Conservation (phyloP, 306 rosid species). For the Dryas drummondii region DNA sequence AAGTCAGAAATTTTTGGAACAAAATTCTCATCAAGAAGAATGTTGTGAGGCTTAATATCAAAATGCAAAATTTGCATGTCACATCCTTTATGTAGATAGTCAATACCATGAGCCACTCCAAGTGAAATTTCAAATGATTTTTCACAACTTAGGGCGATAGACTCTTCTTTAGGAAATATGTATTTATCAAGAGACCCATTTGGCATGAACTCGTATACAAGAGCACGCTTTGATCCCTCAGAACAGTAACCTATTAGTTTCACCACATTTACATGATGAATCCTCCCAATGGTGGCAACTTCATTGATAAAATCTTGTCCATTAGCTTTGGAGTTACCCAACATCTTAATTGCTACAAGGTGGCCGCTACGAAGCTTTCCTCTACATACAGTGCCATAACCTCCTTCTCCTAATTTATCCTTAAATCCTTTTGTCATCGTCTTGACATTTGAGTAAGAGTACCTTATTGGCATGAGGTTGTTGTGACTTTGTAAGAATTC, state of each 20-base stretch:
- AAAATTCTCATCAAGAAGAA: conserved; percentile 6
- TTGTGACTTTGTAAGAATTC: not conserved
- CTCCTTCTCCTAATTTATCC: not conserved
- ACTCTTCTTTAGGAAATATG: not conserved
- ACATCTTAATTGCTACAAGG: not conserved
- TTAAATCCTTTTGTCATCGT: conserved; percentile 6
- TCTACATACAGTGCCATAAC: conserved; percentile 8
- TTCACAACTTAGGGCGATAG: not conserved
- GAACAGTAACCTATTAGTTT: conserved; percentile 1
- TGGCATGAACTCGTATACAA: not conserved
- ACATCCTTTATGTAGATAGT: conserved; percentile 5
- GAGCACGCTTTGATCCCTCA: conserved; percentile 11
- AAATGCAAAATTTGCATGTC: conserved; percentile 18
- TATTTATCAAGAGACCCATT: conserved; percentile 14
- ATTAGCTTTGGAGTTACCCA: not conserved
- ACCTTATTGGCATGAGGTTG: conserved; percentile 10
- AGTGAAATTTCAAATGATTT: not conserved
- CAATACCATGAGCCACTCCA: conserved; percentile 10
- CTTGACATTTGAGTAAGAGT: not conserved
- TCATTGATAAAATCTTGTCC: conserved; percentile 20
- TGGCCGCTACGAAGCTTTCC: conserved; percentile 6
- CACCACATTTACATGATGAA: conserved; percentile 14
- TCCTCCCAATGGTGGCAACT: conserved; percentile 16
- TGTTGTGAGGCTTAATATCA: conserved; percentile 21
- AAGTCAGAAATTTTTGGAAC: conserved; percentile 15